These are phyloP conservation scores for Hypoxylon sp. DNA, from an alignment of 2,329 filamentous ascomycete species.

Conservation along the genomic window DNA sequence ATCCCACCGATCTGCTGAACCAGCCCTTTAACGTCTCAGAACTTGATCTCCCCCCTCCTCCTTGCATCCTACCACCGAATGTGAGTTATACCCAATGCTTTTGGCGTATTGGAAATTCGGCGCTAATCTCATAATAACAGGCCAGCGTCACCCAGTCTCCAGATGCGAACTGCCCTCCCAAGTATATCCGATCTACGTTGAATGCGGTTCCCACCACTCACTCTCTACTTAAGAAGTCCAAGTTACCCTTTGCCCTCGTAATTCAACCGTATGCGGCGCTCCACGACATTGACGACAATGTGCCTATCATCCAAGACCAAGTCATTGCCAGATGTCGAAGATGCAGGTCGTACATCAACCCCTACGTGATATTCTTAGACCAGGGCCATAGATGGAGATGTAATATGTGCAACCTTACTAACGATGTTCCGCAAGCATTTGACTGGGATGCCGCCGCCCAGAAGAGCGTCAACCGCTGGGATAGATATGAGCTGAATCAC, in stretches of 20 bases:
- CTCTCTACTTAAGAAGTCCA: constrained; percentile 95
- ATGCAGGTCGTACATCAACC: constrained; percentile 97
- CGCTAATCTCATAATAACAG: constrained; percentile 63
- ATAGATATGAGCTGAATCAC: constrained; percentile 92
- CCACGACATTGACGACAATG: constrained; percentile 89
- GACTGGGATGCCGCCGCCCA: constrained; percentile 96
- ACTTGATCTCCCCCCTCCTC: constrained; percentile 89
- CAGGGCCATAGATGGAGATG: constrained; percentile 98
- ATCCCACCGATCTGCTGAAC: constrained; percentile 89
- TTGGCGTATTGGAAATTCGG: neutral
- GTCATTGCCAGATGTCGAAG: constrained; percentile 96
- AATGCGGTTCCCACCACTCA: constrained; percentile 94
- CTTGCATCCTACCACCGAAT: constrained; percentile 90
- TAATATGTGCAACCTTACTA: constrained; percentile 99
- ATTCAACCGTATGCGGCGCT: constrained; percentile 96
- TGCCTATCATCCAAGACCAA: constrained; percentile 95
- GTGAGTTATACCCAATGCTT: constrained; percentile 67
- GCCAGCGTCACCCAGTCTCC: constrained; percentile 92
- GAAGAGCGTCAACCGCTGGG: constrained; percentile 91
- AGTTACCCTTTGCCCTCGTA: constrained; percentile 92
- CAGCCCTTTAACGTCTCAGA: constrained; percentile 96
- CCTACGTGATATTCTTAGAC: constrained; percentile 95
- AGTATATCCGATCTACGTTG: constrained; percentile 94
- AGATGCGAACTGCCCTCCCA: constrained; percentile 88
- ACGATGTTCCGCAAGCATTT: constrained; percentile 98